Conservation (phyloP, 345 rosid species). For the Combretum micranthum region DNA sequence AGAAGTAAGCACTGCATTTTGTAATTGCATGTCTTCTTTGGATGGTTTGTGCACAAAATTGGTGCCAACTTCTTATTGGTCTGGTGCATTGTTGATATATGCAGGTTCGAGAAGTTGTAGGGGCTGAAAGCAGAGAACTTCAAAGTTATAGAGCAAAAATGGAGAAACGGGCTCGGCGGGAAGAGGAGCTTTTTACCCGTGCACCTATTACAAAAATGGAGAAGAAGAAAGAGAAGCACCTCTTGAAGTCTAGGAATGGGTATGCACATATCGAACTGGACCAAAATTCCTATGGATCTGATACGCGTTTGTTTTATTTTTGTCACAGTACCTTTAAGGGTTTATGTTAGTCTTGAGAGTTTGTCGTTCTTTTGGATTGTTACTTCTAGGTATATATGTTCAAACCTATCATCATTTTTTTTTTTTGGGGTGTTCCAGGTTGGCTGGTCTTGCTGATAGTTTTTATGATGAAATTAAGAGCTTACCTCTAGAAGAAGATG, state of each 20-base stretch:
- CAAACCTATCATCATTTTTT: background rate
- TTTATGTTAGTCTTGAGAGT: background rate
- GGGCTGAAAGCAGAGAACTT: conserved; percentile 65
- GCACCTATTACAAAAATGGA: conserved; percentile 69
- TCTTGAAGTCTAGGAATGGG: conserved; percentile 80
- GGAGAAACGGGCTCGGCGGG: conserved; percentile 58
- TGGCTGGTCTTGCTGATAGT: conserved; percentile 60
- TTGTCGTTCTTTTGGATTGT: conserved; percentile 1
- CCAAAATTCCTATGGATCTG: background rate
- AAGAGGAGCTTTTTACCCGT: conserved; percentile 76
- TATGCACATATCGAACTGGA: conserved; percentile 18
- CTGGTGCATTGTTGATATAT: background rate
- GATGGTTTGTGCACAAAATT: background rate
- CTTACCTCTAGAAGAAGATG: conserved; percentile 41
- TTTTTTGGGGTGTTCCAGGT: conserved; percentile 46
- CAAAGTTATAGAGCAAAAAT: conserved; percentile 41
- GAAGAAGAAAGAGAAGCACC: conserved; percentile 61
- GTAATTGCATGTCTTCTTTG: background rate
- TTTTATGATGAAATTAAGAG: conserved; percentile 64
- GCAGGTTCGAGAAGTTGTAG: conserved; percentile 61
- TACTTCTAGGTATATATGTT: too few relatives aligned
- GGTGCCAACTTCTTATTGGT: background rate
- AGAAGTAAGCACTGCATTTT: conserved; percentile 45
- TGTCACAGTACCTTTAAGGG: conserved; percentile 1
- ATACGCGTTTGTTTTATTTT: background rate